Base-by-base conservation (phyloP, 306 rosid genomes). In the Cucurbita maxima region DNA sequence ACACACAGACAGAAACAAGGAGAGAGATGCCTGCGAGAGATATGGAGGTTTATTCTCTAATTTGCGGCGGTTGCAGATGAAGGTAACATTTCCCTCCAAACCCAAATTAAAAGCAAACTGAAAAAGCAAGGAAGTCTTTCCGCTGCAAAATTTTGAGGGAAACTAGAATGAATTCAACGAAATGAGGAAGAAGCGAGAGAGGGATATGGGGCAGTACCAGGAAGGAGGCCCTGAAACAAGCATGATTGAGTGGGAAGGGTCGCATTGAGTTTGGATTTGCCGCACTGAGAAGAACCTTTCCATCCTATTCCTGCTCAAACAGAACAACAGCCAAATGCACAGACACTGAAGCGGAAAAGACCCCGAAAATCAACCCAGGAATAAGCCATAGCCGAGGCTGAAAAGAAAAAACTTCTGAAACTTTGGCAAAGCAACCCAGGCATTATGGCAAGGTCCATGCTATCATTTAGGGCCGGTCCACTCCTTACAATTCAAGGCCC, bases 181-280 rank as follows among this genome's bases (percentile, higher is more conserved):
- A 62, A 41, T 1, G 68, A 45, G 10, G 16, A 25, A 3, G 43
- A 41, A 58, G 10, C 59, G 25, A 70, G 18, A 68, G 0, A 62
- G 54, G 5, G 40, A 41, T 68, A 10, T 20, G 52, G 16, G 30
- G 15, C 55, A 12, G 68, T 64, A 91, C 92, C 84, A 84, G 73
- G 96, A 87, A 86, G 96, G 90, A 79, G 97, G 97, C 20, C 98
- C 98, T 0, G 96, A 90, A 36, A 93, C 86, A 76, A 93, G 94
- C 77, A 45, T 55, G 0, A 88, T 55, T 70, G 70, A 72, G 55
- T 78, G 80, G 53, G 76, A 63, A 6, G 77, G 69, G 43, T 79
- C 37, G 61, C 30, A 52, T 48, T 76, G 55, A 61, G 73, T 51
- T 10, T 45, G 57, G 58, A 58, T 67, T 78, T 76, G 78, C 77